phyloP scores from a whole-genome alignment of 371 early-diverging fungal species.

The Homolaphlyctis polyrhiza region DNA sequence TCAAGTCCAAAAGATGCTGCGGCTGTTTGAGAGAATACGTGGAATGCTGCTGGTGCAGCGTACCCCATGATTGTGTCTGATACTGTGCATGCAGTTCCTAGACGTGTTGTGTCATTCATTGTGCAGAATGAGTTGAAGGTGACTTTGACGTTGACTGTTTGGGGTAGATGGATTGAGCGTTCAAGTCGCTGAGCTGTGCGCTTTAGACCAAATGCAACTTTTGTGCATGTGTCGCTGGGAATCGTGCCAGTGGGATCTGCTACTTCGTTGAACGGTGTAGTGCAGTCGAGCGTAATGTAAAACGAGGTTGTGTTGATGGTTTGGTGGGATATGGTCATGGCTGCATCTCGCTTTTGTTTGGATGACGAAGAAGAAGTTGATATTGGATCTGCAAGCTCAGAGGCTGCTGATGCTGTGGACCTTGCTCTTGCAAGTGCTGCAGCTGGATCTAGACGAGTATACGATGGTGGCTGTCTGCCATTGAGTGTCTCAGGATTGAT shows the following conservation, averaged over 20 bases:
- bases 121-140: constrained; percentile 15
- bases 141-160: constrained; percentile 8
- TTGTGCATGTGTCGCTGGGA: not conserved
- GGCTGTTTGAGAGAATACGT: constrained; percentile 5
- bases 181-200: not conserved
- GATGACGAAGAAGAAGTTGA: not conserved
- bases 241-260: not conserved
- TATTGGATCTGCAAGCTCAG: not conserved
- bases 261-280: not conserved
- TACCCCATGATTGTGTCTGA: constrained; percentile 15
- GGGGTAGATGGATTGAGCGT: constrained; percentile 9
- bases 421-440: not conserved
- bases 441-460: not conserved
- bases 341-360: not conserved
- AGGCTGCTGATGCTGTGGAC: not conserved
- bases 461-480: not conserved
- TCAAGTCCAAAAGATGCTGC: constrained; percentile 16
- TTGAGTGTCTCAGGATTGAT: not conserved
- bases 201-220: not conserved
- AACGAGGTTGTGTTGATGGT: not conserved
- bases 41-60: constrained; percentile 21
- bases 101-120: not conserved
- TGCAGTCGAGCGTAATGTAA: not conserved
- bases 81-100: constrained; percentile 1
- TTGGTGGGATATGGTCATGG: not conserved